A percentile compares a stretch with the other conserved stretches of the same genome.
Evolutionary conservation across 2,329 filamentous ascomycete species (phyloP).

Genomic region (Chaetomiaceae sp.): DNA sequence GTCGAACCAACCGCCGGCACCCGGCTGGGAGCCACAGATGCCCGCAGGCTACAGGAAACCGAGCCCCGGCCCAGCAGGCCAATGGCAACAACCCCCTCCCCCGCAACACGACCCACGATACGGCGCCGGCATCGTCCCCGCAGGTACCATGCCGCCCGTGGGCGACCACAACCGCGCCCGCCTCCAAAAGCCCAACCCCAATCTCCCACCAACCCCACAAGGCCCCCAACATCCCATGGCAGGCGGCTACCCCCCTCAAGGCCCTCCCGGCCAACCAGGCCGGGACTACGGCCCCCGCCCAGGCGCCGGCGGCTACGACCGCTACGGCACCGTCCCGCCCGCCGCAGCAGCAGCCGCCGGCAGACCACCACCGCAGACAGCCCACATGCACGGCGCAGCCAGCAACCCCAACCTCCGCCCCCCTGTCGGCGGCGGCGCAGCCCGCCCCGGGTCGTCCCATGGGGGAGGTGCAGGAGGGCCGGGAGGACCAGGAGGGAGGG

Average conservation of each 20-base stretch:
- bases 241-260: slow-evolving; percentile 17
- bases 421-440: background rate
- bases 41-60: slow-evolving; percentile 38
- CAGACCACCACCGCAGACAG: background rate
- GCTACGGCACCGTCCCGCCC: slow-evolving; percentile 27
- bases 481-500: slow-evolving; percentile 11
- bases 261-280: slow-evolving; percentile 12
- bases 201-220: slow-evolving; percentile 19
- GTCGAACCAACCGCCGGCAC: slow-evolving; percentile 40
- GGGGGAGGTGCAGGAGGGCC: too few relatives aligned
- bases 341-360: slow-evolving; percentile 13
- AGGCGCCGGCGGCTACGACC: slow-evolving; percentile 20
- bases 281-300: slow-evolving; percentile 37
- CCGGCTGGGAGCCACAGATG: slow-evolving; percentile 42
- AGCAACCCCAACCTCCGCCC: slow-evolving; percentile 28
- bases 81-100: slow-evolving; percentile 15
- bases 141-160: slow-evolving; percentile 31
- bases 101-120: slow-evolving; percentile 16
- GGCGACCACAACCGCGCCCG: slow-evolving; percentile 35
- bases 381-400: background rate
- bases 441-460: background rate
- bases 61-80: slow-evolving; percentile 33
- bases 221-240: slow-evolving; percentile 27
- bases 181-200: slow-evolving; percentile 36
- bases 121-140: slow-evolving; percentile 18